Base-by-base conservation (phyloP, 345 rosid genomes). In the Corchorus olitorius region DNA sequence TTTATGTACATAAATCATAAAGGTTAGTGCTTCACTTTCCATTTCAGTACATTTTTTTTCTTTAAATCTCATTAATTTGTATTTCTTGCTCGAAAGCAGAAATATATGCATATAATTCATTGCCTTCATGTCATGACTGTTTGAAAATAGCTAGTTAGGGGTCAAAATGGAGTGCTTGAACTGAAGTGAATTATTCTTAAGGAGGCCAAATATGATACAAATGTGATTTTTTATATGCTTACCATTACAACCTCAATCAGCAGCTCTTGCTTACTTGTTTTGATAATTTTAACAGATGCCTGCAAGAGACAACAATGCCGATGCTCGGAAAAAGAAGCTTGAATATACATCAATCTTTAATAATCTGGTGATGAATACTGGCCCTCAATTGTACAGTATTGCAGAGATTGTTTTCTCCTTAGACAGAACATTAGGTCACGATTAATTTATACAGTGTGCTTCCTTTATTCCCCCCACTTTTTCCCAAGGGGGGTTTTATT, bases 221-320 rank as follows among this genome's bases (percentile, higher is more conserved):
- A 13, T 10, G 12, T 60, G 64, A 60, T 59, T 59, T 9, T 59
- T 22, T 27, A n/a, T 20, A 2, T 60, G 37, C 37, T 22, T 60
- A 8, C 5, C 15, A 27, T 27, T 27, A 20, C 35, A 60, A 60
- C 22, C 64, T 60, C 64, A 20, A 60, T 10, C 64, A 3, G 13
- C 64, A 27, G 17, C 56, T 22, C 59, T 54, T n/a, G 50, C 71
- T 70, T 33, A 10, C 60, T 15, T 52, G 34, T 70, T 16, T 8
- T 52, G 48, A 52, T 35, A n/a, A 34, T 70, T 10, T 53, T 39
- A 34, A 39, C 75, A 71, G 75, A 71, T 54, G 50, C 64, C 64
- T 55, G 49, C 35, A 37, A 71, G 75, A 39, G 59, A 70, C 20
- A 13, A 58, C 34, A 20, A 20, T 3, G 35, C 34, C 14, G 35